Evolutionary conservation across 805 yeast species (phyloP), one percentile per base, ranked within the genome.

Genomic region (Saccharomycopsis fermentans): DNA sequence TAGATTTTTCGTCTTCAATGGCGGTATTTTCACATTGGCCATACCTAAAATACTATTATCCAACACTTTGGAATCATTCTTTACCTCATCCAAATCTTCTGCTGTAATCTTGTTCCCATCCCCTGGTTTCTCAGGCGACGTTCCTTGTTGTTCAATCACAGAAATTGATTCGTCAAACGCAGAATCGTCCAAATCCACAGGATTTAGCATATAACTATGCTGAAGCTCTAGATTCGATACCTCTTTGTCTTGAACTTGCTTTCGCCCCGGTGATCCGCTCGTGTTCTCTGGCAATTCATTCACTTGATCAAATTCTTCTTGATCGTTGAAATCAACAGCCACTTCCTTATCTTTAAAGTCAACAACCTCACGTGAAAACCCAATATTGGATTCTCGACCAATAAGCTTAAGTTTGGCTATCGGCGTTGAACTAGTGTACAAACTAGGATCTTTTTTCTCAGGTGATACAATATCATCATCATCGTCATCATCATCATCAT

Each of bases 391-490:
- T 16, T 43, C 27, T 43, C 50, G 24, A 17, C 29, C 50, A 43
- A 43, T 43, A 3, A 36, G 36, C 26, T 52, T 52, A 24, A 55
- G 24, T 27, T 54, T 54, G 35, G 55, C 50, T 17, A 59, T 8
- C 5, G 63, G 62, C 14, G 57, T 57, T 17, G 53, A 36, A 19
- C 55, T 59, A 3, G 59, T 47, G 48, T 61, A 61, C 40, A 61
- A 50, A 1, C 62, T 48, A 8, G 63, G 63, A 40, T 61, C 63
- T 48, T 61, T 61, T 43, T 61, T 61, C 19, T 58, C 62, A 1
- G 64, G 62, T 6, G 64, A 59, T 8, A 59, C 55, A 4, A 62
- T 57, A 2, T 55, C 62, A 17, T 61, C 58, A 27, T 59, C 64
- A 6, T 62, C 64, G 14, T 47, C 36, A 19, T 55, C 36, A 19